Percentiles rank a stretch among this genome's conserved stretches.
Conservation (phyloP, 352 stramenopile genomes). For the Lagenidium giganteum region DNA sequence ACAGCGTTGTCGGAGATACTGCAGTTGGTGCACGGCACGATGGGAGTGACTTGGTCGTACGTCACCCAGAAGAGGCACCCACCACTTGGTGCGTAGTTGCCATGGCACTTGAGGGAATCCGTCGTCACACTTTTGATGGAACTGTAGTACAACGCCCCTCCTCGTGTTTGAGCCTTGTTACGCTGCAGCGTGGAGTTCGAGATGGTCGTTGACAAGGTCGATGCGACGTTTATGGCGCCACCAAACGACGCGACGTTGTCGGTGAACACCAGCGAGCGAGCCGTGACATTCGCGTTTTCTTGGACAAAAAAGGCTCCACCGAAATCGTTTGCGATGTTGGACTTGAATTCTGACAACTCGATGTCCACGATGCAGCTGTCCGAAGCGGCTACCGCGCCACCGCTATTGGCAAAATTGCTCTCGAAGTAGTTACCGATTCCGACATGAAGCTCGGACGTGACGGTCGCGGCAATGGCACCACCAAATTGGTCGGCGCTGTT, state of each 20-base stretch:
- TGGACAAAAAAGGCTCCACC: slow-evolving; percentile 33
- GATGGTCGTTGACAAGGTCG: slow-evolving; percentile 10
- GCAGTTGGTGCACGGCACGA: slow-evolving; percentile 33
- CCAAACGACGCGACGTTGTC: slow-evolving; percentile 28
- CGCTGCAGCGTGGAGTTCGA: slow-evolving; percentile 14
- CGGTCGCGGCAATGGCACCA: slow-evolving; percentile 26
- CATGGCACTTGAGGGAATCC: slow-evolving; percentile 18
- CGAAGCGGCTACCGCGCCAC: slow-evolving; percentile 19
- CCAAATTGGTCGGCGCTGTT: slow-evolving; percentile 46
- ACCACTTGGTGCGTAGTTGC: slow-evolving; percentile 41
- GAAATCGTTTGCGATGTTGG: slow-evolving; percentile 16
- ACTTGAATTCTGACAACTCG: too few relatives aligned
- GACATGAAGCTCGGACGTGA: slow-evolving; percentile 18
- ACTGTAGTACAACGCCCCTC: slow-evolving; percentile 46
- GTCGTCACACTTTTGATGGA: slow-evolving; percentile 19
- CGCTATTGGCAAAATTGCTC: slow-evolving; percentile 28
- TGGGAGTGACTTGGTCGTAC: slow-evolving; percentile 10
- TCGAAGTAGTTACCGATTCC: slow-evolving; percentile 18
- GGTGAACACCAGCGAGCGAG: slow-evolving; percentile 13
- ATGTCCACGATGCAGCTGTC: slow-evolving; percentile 15
- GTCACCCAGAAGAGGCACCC: slow-evolving; percentile 67
- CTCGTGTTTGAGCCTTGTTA: slow-evolving; percentile 31
- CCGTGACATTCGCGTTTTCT: slow-evolving; percentile 16
- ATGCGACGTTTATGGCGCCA: slow-evolving; percentile 32
- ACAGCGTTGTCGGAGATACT: slow-evolving; percentile 33